Evolutionary conservation across 495 filamentous ascomycete species (phyloP).

Genomic region (Haplographium delicatum): DNA sequence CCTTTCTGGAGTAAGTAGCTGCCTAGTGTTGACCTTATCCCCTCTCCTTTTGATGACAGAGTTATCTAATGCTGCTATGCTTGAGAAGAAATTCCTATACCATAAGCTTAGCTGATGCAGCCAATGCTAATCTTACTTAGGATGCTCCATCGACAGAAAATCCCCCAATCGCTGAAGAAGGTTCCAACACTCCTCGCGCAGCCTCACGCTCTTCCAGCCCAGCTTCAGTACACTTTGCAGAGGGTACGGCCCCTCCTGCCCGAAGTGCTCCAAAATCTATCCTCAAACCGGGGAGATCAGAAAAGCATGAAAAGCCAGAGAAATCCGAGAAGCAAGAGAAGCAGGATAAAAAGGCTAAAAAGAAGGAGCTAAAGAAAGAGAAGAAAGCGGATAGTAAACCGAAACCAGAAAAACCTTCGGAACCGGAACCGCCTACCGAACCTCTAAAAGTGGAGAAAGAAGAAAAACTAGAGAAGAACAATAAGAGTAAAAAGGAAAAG

Average conservation of each 20-base stretch:
- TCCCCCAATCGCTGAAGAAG: no score
- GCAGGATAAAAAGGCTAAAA: not conserved
- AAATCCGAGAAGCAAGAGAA: constrained; percentile 11
- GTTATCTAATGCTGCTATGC: no score
- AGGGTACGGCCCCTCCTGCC: constrained; percentile 10
- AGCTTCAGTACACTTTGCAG: constrained; percentile 8
- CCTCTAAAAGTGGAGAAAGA: not conserved
- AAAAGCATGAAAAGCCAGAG: constrained; percentile 19
- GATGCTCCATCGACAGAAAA: no score
- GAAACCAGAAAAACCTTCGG: not conserved
- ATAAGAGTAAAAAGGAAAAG: not conserved
- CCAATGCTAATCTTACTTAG: no score
- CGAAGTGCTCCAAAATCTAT: not conserved
- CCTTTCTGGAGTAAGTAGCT: no score
- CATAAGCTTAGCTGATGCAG: no score
- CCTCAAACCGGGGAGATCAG: constrained; percentile 3
- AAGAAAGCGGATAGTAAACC: constrained; percentile 11
- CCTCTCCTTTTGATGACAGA: no score
- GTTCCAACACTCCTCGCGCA: no score
- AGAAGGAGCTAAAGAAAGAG: constrained; percentile 6
- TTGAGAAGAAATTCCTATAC: no score
- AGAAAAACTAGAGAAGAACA: not conserved
- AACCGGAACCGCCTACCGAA: not conserved
- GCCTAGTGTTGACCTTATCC: no score
- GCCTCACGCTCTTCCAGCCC: not conserved